Percentiles rank a stretch among this genome's conserved stretches.
Evolutionary conservation across 1,284 basidiomycete species (phyloP).

Genomic region (Meira nashicola): DNA sequence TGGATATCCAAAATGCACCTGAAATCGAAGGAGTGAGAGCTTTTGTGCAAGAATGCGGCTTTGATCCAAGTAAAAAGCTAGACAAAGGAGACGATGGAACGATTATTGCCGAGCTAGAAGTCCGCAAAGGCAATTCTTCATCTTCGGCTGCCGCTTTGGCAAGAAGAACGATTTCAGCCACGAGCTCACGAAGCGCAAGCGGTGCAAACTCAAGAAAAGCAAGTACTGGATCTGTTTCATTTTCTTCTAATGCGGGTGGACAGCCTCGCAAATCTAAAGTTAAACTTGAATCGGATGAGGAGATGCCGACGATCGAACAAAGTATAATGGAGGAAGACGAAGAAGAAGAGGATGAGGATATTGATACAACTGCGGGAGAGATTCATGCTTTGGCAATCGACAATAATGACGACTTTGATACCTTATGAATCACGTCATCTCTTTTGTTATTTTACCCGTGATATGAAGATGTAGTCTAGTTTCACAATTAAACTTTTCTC

Average conservation of each 20-base stretch:
- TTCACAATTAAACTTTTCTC: too few species aligned
- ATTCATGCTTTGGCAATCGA: too few species aligned
- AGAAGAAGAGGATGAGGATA: conserved; percentile 4
- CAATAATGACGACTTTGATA: too few species aligned
- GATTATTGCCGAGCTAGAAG: background rate
- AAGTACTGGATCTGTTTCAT: too few species aligned
- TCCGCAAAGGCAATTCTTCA: background rate
- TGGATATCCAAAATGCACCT: conserved; percentile 1
- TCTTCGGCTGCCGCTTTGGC: background rate
- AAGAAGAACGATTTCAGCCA: background rate
- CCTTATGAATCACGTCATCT: too few species aligned
- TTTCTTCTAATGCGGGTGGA: background rate
- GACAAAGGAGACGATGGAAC: conserved; percentile 8
- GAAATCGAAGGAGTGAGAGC: conserved; percentile 6
- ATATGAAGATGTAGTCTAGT: too few species aligned
- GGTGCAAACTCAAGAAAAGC: background rate
- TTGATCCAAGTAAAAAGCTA: background rate
- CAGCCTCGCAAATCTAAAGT: background rate
- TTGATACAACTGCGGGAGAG: too few species aligned
- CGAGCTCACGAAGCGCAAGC: background rate
- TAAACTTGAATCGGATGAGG: background rate
- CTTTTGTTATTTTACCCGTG: too few species aligned
- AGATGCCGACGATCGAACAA: background rate
- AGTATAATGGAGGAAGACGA: conserved; percentile 4
- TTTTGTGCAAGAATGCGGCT: background rate